A percentile compares a stretch with the other conserved stretches of the same genome.
These are phyloP conservation scores for Tetracladium setigerum DNA, from an alignment of 495 filamentous ascomycete species.

Conservation along the genomic window DNA sequence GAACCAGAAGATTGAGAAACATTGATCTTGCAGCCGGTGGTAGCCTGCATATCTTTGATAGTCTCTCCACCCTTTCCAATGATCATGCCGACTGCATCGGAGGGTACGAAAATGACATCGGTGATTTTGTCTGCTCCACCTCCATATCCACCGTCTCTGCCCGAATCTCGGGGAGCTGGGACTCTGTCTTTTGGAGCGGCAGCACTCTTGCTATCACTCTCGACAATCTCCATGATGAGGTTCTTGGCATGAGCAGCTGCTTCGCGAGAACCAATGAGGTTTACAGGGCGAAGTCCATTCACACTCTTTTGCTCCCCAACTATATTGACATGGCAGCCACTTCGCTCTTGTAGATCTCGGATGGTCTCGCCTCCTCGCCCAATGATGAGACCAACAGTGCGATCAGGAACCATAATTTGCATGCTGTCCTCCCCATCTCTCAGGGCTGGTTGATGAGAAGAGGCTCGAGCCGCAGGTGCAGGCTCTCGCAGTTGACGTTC, in stretches of 20 bases:
- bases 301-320: constrained; percentile 79
- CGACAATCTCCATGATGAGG: constrained; percentile 79
- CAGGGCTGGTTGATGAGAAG: constrained; percentile 39
- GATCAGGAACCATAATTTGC: constrained; percentile 86
- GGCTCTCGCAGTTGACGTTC: constrained; percentile 16
- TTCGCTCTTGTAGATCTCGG: constrained; percentile 80
- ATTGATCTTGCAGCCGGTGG: constrained; percentile 82
- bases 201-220: constrained; percentile 66
- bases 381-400: constrained; percentile 79
- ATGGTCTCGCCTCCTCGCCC: constrained; percentile 81
- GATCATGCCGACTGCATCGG: constrained; percentile 85
- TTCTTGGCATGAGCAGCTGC: constrained; percentile 65
- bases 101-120: constrained; percentile 72
- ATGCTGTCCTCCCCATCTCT: constrained; percentile 66
- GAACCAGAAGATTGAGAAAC: constrained; percentile 65
- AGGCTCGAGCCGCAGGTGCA: constrained; percentile 10
- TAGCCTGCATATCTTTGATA: constrained; percentile 78
- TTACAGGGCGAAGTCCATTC: constrained; percentile 75
- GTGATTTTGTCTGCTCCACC: constrained; percentile 56
- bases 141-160: constrained; percentile 28
- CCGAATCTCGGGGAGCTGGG: constrained; percentile 17
- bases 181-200: constrained; percentile 19
- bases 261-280: constrained; percentile 65
- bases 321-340: constrained; percentile 82
- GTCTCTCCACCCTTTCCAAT: constrained; percentile 84